Conservation (phyloP, 768 basidiomycete genomes). For the Pleurotus citrinopileatus region DNA sequence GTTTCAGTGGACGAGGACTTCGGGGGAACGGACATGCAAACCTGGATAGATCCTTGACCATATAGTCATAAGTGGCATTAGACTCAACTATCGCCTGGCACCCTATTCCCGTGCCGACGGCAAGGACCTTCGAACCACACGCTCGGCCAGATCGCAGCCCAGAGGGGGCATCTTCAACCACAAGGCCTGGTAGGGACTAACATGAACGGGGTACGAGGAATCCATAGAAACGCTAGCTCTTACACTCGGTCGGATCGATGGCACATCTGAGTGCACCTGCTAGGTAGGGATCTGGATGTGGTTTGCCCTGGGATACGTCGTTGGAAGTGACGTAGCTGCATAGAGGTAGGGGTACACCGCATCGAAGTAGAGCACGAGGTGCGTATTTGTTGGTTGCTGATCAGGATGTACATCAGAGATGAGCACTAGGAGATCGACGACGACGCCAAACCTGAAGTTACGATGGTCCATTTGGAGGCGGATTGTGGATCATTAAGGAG, state of each 20-base stretch:
- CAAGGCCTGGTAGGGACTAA: conserved; percentile 52
- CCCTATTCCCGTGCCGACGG: conserved; percentile 79
- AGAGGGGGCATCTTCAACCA: conserved; percentile 88
- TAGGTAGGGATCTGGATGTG: conserved; percentile 86
- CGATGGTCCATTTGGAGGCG: conserved; percentile 71
- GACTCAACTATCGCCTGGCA: conserved; percentile 48
- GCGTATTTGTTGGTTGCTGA: conserved; percentile 76
- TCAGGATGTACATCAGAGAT: background rate
- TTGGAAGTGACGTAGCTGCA: conserved; percentile 71
- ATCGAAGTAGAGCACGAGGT: conserved; percentile 59
- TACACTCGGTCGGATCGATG: conserved; percentile 58
- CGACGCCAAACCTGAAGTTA: conserved; percentile 62
- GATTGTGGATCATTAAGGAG: conserved; percentile 15
- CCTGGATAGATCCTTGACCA: conserved; percentile 69
- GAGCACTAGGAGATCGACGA: background rate
- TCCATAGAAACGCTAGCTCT: conserved; percentile 15
- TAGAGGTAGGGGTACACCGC: conserved; percentile 56
- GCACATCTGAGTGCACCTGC: conserved; percentile 63
- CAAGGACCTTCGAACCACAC: conserved; percentile 74
- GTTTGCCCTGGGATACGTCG: conserved; percentile 73
- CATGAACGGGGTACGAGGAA: background rate
- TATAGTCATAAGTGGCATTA: conserved; percentile 58
- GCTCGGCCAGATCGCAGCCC: conserved; percentile 74
- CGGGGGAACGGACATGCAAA: conserved; percentile 26
- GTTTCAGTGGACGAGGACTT: background rate